Evolutionary conservation across 2,329 filamentous ascomycete species (phyloP).

Genomic region (Clathrospora elynae): DNA sequence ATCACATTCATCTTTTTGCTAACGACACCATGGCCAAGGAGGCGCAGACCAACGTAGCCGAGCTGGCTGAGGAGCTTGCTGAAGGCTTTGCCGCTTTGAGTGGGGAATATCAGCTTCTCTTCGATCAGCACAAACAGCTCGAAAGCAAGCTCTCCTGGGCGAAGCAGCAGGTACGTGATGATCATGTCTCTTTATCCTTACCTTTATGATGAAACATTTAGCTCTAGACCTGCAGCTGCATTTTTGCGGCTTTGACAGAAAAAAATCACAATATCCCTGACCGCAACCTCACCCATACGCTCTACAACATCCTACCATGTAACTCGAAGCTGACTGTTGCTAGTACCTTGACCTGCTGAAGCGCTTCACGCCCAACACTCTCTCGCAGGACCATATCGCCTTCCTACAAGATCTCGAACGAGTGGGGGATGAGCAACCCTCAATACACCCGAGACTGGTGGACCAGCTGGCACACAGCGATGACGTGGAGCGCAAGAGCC

Average conservation of each 20-base stretch:
- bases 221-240: constrained; percentile 60
- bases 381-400: constrained; percentile 47
- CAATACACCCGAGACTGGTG: constrained; percentile 38
- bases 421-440: constrained; percentile 36
- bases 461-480: constrained; percentile 44
- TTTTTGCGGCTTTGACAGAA: constrained; percentile 52
- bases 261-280: constrained; percentile 53
- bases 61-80: constrained; percentile 51
- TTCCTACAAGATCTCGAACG: constrained; percentile 50
- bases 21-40: constrained; percentile 34
- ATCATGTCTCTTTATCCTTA: constrained; percentile 8
- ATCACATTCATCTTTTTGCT: constrained; percentile 12
- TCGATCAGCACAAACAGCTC: constrained; percentile 51
- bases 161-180: constrained; percentile 54
- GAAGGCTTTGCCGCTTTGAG: constrained; percentile 55
- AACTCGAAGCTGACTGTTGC: constrained; percentile 28
- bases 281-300: constrained; percentile 10
- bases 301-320: not conserved
- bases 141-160: constrained; percentile 56
- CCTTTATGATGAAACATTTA: constrained; percentile 55
- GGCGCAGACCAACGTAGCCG: constrained; percentile 30
- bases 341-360: constrained; percentile 50
- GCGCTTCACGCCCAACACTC: constrained; percentile 46
- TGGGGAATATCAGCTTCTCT: constrained; percentile 54
- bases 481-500: constrained; percentile 41